Evolutionary conservation across 805 yeast species (phyloP).

Genomic region (Wickerhamomyces mucosus): DNA sequence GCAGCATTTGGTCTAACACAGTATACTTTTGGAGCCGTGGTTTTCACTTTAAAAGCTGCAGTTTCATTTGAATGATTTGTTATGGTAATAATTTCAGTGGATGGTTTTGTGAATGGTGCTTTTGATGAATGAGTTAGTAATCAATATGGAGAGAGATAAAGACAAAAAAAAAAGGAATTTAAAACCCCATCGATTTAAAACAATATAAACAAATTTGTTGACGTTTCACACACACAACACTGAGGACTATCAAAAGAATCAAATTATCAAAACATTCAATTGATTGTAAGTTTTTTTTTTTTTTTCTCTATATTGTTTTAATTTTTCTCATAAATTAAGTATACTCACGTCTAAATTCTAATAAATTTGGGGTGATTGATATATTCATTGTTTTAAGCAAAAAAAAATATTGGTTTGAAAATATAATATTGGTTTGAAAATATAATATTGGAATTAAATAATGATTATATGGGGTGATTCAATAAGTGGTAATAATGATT

Average conservation of each 20-base stretch:
- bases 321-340: too few species aligned
- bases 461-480: too few species aligned
- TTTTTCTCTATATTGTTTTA: too few species aligned
- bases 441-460: too few species aligned
- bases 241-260: too few species aligned
- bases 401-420: background rate
- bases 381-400: slow-evolving; percentile 18
- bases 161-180: slow-evolving; percentile 1
- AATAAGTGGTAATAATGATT: too few species aligned
- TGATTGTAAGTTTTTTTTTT: too few species aligned
- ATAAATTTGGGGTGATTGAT: slow-evolving; percentile 62
- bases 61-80: slow-evolving; percentile 49
- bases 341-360: slow-evolving; percentile 79
- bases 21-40: slow-evolving; percentile 93
- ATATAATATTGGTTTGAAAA: too few species aligned
- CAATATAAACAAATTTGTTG: background rate
- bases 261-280: too few species aligned
- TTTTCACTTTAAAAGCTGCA: slow-evolving; percentile 90
- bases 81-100: slow-evolving; percentile 45
- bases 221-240: too few species aligned
- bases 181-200: background rate
- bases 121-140: slow-evolving; percentile 5
- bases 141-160: background rate
- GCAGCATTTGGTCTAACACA: slow-evolving; percentile 96
- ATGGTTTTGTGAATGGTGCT: slow-evolving; percentile 72